Evolutionary conservation across 352 stramenopile species (phyloP), one percentile per base, ranked within the genome.

Genomic region (Halophytophthora batemanensis): DNA sequence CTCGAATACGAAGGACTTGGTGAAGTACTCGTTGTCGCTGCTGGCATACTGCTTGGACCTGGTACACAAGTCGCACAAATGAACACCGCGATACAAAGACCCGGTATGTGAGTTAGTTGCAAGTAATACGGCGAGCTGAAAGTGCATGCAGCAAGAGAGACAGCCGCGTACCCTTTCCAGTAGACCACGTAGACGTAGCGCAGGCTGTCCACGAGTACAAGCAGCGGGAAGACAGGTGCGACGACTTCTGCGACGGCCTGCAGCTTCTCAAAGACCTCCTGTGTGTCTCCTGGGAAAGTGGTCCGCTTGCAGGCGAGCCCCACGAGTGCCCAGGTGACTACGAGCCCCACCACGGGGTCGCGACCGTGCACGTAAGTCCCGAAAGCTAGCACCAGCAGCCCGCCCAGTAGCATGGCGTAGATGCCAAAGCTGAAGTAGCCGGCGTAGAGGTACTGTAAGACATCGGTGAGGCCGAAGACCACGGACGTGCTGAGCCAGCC

Each of bases 1-100:
- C 56, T 82, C 65, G 39, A 77, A 82, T 25, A 61, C 61, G 48
- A 75, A 68, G 19, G 63, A 37, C 50, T 82, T 82, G n/a, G n/a
- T n/a, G 57, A 64, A 76, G 62, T 66, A 77, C 21, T 71, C 69
- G 38, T 75, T 62, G 44, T 63, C 75, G 34, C 25, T 31, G 25
- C 25, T 31, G 25, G 25, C 25, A 8, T 31, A 31, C 25, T 31
- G 25, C 25, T 8, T 31, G 4, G 25, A 10, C 25, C 25, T 31
- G 25, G 4, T 4, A 8, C 8, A 4, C 25, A 4, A 31, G 25
- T 8, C 4, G 8, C 8, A 8, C 25, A 31, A 10, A 31, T 31
- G 8, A 4, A 31, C 25, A 8, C 25, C 25, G 25, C 25, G 4
- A 31, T 4, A 31, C 25, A 31, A 31, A 31, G 25, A 8, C 25